Evolutionary conservation across 805 yeast genomes (phyloP).

Genomic region (Zygosaccharomyces bisporus): DNA sequence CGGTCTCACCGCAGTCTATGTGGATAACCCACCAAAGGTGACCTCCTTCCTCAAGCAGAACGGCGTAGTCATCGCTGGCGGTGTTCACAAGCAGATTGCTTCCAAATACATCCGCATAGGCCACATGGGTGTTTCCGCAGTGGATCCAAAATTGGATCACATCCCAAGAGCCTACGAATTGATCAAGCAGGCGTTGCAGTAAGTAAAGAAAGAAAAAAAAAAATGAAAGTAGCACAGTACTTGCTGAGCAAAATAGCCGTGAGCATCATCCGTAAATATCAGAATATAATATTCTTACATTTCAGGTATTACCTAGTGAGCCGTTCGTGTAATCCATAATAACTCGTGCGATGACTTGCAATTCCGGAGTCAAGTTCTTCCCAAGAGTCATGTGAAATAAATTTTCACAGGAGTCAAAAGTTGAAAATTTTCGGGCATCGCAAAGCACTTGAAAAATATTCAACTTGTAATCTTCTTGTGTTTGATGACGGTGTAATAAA

Average conservation of each 20-base stretch:
- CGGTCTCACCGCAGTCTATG: constrained; percentile 81
- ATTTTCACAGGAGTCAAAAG: constrained; percentile 1
- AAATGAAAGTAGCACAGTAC: too few relatives aligned
- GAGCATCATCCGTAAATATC: neutral
- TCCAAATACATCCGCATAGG: constrained; percentile 89
- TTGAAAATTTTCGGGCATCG: constrained; percentile 5
- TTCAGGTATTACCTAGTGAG: neutral
- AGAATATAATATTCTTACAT: neutral
- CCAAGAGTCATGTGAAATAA: constrained; percentile 1
- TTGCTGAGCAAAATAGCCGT: neutral
- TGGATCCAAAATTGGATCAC: constrained; percentile 52
- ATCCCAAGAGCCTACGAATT: constrained; percentile 47
- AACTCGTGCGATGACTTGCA: neutral
- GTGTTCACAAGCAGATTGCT: constrained; percentile 76
- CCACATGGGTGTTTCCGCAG: constrained; percentile 87
- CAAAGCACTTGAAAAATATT: neutral
- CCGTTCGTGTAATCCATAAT: too few relatives aligned
- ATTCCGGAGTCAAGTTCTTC: constrained; percentile 1
- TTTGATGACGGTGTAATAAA: neutral
- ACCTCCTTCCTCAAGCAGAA: constrained; percentile 52
- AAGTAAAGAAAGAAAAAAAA: too few relatives aligned
- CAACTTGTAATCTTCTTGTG: neutral
- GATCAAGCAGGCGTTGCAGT: constrained; percentile 41
- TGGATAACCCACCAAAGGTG: constrained; percentile 63
- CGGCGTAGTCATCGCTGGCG: constrained; percentile 82